phyloP scores from a whole-genome alignment of 305 asterid genomes.

The Plantago lanceolata region DNA sequence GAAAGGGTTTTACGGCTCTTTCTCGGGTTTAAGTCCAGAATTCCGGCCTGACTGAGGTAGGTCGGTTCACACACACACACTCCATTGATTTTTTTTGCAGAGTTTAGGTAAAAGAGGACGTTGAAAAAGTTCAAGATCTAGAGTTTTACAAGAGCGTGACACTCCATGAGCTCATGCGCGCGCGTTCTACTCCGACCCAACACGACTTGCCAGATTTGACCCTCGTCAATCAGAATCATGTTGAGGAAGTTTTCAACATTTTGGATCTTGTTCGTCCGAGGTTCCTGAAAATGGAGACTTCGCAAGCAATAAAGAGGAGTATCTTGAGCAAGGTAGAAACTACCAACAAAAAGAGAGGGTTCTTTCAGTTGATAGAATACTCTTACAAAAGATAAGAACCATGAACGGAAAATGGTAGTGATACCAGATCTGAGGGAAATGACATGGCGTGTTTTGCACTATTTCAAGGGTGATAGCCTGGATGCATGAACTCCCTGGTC shows the following conservation, averaged over 20 bases:
- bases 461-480: slow-evolving; percentile 84
- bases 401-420: slow-evolving; percentile 58
- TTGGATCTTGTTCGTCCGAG: slow-evolving; percentile 91
- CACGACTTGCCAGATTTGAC: no score
- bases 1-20: no score
- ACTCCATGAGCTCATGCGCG: no score
- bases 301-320: slow-evolving; percentile 66
- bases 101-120: no score
- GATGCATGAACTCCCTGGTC: slow-evolving; percentile 95
- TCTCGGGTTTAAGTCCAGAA: no score
- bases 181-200: no score
- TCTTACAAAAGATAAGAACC: slow-evolving; percentile 63
- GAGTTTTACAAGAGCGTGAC: no score
- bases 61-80: no score
- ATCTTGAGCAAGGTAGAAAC: slow-evolving; percentile 71
- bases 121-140: no score
- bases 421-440: slow-evolving; percentile 85
- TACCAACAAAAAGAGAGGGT: slow-evolving; percentile 46
- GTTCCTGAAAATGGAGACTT: slow-evolving; percentile 62
- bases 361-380: slow-evolving; percentile 77
- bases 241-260: slow-evolving; percentile 84
- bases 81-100: no score
- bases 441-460: slow-evolving; percentile 82
- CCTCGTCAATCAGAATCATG: slow-evolving; percentile 97
- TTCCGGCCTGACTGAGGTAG: no score